Evolutionary conservation across 2,329 filamentous ascomycete species (phyloP), one percentile per base, ranked within the genome.

Genomic region (Penicillium brasilianum): DNA sequence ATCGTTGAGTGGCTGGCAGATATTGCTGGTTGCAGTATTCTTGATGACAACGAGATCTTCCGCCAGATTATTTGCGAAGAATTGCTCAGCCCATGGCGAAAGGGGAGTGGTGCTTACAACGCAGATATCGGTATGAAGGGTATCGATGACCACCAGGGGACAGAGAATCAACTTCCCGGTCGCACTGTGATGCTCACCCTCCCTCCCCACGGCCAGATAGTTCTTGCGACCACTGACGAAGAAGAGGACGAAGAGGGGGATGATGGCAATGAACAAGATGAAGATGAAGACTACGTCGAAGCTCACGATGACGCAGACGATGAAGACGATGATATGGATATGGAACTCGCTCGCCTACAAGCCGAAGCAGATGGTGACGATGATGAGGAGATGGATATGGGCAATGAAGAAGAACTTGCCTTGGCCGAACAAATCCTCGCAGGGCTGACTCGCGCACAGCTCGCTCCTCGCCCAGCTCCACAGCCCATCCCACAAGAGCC

Each of bases 1-100:
- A 94, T 99, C 63, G 90, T 99, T 57, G 93, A 97, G 70, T 99
- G 96, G 96, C 84, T 99, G 20, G 86, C 89, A 55, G 96, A 99
- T 76, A 96, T 99, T 70, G 87, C 93, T 8, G 93, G 93, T 32
- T 97, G 93, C 76, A 90, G 88, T 56, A 90, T 97, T 50, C 92
- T 92, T 1, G 83, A 87, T 34, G 92, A 99, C 71, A 86, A 88
- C 63, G 84, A 91, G 61, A 87, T 98, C 18, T 81, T 99, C 46
- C 87, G 93, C 39, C 88, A 87, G 55, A 88, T 90, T 7, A 87
- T 99, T 41, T 99, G 95, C 72, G 92, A 98, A 75, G 92, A 99
- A 76, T 85, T 98, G 71, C 86, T 99, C 62, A 90, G 89, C 67
- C 86, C 90, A 1, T 99, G 95, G 95, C 87, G 88, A 34, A 87